Conservation (phyloP, 257 asterid species). For the Plantago elongata region DNA sequence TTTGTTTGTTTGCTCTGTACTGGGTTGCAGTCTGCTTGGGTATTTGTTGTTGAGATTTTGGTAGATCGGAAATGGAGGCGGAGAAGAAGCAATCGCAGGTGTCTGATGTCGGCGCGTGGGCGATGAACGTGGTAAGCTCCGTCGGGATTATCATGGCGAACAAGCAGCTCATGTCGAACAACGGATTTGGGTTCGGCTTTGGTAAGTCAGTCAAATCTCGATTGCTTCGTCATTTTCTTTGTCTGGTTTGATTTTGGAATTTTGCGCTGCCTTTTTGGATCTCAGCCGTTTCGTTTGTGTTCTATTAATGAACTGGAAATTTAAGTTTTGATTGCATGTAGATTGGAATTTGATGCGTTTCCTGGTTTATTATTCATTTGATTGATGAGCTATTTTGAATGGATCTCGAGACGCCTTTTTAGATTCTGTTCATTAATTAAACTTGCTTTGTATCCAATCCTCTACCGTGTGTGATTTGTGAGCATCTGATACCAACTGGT, state of each 20-base stretch:
- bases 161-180: constrained; percentile 85
- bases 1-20: too few relatives aligned
- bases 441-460: too few relatives aligned
- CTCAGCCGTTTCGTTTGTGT: constrained; percentile 3
- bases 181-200: constrained; percentile 72
- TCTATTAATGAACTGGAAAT: neutral
- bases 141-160: constrained; percentile 96
- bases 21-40: too few relatives aligned
- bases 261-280: constrained; percentile 4
- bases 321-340: too few relatives aligned
- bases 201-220: constrained; percentile 37
- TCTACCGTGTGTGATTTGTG: too few relatives aligned
- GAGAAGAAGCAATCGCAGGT: constrained; percentile 64
- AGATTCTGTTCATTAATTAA: too few relatives aligned
- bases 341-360: too few relatives aligned
- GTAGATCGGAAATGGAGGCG: constrained; percentile 47
- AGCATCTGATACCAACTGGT: too few relatives aligned
- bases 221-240: neutral
- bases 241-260: neutral
- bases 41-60: constrained; percentile 14
- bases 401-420: too few relatives aligned
- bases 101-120: constrained; percentile 97
- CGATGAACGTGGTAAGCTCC: constrained; percentile 88
- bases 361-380: too few relatives aligned
- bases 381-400: too few relatives aligned